Conservation (phyloP, 2,329 filamentous ascomycete genomes). For the Colletotrichum tofieldiae region DNA sequence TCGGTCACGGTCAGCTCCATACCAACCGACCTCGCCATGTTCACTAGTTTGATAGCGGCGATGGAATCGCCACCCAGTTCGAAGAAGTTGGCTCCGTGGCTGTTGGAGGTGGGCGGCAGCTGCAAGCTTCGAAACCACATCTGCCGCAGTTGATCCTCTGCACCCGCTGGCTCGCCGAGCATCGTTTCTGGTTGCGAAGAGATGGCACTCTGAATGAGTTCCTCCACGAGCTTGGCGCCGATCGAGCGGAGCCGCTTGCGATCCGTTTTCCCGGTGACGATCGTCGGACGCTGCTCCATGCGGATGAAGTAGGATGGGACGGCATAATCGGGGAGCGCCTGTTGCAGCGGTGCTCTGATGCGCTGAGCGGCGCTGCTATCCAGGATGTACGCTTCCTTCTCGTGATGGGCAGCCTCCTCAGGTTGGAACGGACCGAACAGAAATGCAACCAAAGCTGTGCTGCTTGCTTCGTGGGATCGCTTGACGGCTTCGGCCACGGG, state of each 20-base stretch:
- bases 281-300: slow-evolving; percentile 19
- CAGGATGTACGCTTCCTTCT: slow-evolving; percentile 7
- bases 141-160: slow-evolving; percentile 6
- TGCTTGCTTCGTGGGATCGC: slow-evolving; percentile 8
- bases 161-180: neutral
- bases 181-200: neutral
- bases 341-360: slow-evolving; percentile 8
- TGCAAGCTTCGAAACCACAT: slow-evolving; percentile 26
- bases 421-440: slow-evolving; percentile 7
- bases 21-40: slow-evolving; percentile 26
- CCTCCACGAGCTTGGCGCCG: slow-evolving; percentile 8
- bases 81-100: slow-evolving; percentile 48
- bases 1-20: slow-evolving; percentile 36
- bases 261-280: slow-evolving; percentile 32
- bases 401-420: neutral
- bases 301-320: slow-evolving; percentile 38
- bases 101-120: slow-evolving; percentile 20
- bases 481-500: slow-evolving; percentile 27
- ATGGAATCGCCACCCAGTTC: slow-evolving; percentile 46
- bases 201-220: slow-evolving; percentile 16
- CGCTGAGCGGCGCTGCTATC: neutral
- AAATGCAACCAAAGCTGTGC: slow-evolving; percentile 16
- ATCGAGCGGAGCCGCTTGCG: slow-evolving; percentile 26
- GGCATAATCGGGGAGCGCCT: slow-evolving; percentile 28
- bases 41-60: slow-evolving; percentile 45